Evolutionary conservation across 2,329 filamentous ascomycete genomes (phyloP).

Genomic region (Falciphora oryzae): DNA sequence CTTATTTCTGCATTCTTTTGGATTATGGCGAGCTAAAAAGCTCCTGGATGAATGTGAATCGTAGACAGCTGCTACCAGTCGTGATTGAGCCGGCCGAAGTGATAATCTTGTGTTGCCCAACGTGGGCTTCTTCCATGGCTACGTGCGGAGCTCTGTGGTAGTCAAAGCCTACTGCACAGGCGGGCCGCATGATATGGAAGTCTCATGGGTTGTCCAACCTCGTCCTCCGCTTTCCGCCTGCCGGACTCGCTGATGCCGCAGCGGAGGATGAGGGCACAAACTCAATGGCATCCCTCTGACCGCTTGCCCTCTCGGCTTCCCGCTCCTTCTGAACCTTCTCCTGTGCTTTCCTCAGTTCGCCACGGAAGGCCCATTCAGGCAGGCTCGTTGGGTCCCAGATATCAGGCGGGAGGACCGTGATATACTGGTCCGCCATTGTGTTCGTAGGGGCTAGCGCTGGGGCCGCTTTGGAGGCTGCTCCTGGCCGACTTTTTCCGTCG

Average conservation of each 20-base stretch:
- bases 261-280: conserved; percentile 37
- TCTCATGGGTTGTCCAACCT: conserved; percentile 25
- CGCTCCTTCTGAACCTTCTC: conserved; percentile 38
- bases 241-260: conserved; percentile 18
- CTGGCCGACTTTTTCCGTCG: conserved; percentile 13
- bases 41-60: not conserved
- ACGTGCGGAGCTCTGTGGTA: not conserved
- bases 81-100: not conserved
- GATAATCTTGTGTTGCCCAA: not conserved
- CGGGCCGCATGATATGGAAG: too few relatives aligned
- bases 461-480: not conserved
- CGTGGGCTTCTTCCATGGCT: not conserved
- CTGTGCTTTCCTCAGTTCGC: conserved; percentile 43
- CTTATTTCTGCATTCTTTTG: not conserved
- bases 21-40: not conserved
- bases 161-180: not conserved
- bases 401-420: conserved; percentile 50
- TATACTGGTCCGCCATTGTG: conserved; percentile 46
- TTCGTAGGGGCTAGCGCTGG: conserved; percentile 25
- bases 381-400: conserved; percentile 55
- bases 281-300: conserved; percentile 34
- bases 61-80: not conserved
- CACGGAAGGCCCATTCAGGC: conserved; percentile 48
- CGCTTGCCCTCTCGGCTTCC: conserved; percentile 31
- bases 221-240: conserved; percentile 24